phyloP scores from a whole-genome alignment of 208 protist species.

The Trypanosoma conorhini region DNA sequence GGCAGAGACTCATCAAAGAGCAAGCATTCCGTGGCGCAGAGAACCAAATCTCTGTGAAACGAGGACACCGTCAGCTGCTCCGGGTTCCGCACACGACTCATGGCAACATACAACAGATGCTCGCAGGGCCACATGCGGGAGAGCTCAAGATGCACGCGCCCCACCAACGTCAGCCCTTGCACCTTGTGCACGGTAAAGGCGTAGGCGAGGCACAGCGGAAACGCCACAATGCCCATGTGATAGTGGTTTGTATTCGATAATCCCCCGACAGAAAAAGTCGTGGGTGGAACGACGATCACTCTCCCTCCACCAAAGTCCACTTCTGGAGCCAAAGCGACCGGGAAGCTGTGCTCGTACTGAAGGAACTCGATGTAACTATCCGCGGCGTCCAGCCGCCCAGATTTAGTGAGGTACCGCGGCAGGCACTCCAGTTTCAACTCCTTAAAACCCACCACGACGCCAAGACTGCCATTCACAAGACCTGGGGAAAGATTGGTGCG shows the following conservation, averaged over 20 bases:
- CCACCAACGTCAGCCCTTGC: slow-evolving; percentile 85
- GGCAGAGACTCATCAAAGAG: slow-evolving; percentile 84
- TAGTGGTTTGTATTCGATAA: slow-evolving; percentile 77
- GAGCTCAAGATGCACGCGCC: slow-evolving; percentile 84
- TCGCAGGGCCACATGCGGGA: slow-evolving; percentile 89
- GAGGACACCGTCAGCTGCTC: slow-evolving; percentile 76
- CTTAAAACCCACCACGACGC: slow-evolving; percentile 83
- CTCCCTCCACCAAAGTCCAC: slow-evolving; percentile 75
- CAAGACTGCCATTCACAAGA: slow-evolving; percentile 87
- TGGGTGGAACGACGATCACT: slow-evolving; percentile 58
- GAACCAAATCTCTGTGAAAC: slow-evolving; percentile 61
- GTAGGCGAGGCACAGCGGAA: slow-evolving; percentile 86
- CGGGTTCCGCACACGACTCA: slow-evolving; percentile 86
- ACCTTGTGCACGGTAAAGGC: slow-evolving; percentile 94
- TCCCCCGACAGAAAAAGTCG: slow-evolving; percentile 67
- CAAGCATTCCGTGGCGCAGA: slow-evolving; percentile 63
- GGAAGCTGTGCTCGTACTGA: slow-evolving; percentile 65
- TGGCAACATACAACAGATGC: slow-evolving; percentile 88
- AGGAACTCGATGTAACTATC: slow-evolving; percentile 65
- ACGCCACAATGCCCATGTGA: slow-evolving; percentile 50
- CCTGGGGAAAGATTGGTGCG: slow-evolving; percentile 64
- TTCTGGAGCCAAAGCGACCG: slow-evolving; percentile 53
- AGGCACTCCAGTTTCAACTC: slow-evolving; percentile 42
- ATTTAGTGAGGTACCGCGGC: slow-evolving; percentile 42
- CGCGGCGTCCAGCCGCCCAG: slow-evolving; percentile 39